Base-by-base conservation (phyloP, 2,329 filamentous ascomycete genomes). In the Colletotrichum musicola region DNA sequence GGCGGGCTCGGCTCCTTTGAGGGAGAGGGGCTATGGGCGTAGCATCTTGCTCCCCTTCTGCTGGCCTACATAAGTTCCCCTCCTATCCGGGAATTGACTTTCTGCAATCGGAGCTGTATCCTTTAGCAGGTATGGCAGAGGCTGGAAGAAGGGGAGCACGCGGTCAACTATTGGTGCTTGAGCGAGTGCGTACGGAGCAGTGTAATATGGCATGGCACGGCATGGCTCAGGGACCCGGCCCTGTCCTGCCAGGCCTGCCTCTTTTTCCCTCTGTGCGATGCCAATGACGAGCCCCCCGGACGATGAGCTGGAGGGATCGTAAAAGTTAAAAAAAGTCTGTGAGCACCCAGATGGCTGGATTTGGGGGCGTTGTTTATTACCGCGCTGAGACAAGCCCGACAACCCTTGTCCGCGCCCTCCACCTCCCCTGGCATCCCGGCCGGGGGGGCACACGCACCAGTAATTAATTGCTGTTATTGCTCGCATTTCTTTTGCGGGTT, bases 361-460 rank as follows among this genome's bases (percentile, higher is more conserved):
- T 68, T 66, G 66, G 66, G 66, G 66, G 66, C 55, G 56, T 69
- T 63, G 56, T 69, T 68, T 69, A 69, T 69, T 68, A 68, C 67
- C 53, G 53, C 62, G 64, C 55, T 68, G 55, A 68, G 62, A 68
- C 66, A 56, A 65, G 66, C 44, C 66, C 55, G n/a, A 40, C 14
- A 9, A 60, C 50, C 66, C 66, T 66, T 50, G 62, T 65, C 62
- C 20, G 56, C 56, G 18, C 22, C 49, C 18, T 56, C 55, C 66
- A 50, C 62, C 47, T 56, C 50, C 66, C 66, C 62, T 68, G 66
- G 55, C 55, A 30, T 42, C 16, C 49, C 42, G 35, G 55, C 55
- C 42, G 55, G 65, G 62, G 62, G 64, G 54, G 20, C 14, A 27
- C 35, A 60, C 50, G 44, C 66, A 56, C 62, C 30, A 65, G 55